Evolutionary conservation across 345 rosid genomes (phyloP).

Genomic region (Rhodamnia rubescens): DNA sequence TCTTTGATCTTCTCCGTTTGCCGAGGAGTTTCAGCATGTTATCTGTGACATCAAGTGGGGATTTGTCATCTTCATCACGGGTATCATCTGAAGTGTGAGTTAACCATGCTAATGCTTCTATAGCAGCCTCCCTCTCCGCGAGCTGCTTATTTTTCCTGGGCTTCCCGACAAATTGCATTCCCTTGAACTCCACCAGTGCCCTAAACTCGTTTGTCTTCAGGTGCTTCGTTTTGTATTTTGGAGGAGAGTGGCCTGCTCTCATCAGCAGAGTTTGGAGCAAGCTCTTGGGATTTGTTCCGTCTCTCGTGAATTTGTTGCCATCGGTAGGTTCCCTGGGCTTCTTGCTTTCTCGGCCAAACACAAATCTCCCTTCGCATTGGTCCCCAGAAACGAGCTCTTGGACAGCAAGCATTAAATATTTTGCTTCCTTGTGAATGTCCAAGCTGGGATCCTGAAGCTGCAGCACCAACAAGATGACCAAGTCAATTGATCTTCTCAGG

Average conservation of each 20-base stretch:
- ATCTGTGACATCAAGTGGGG: slow-evolving; percentile 75
- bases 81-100: slow-evolving; percentile 58
- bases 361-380: slow-evolving; percentile 93
- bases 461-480: neutral
- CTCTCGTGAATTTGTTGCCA: slow-evolving; percentile 48
- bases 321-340: slow-evolving; percentile 41
- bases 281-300: slow-evolving; percentile 91
- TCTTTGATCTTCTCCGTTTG: slow-evolving; percentile 49
- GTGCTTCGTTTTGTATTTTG: slow-evolving; percentile 90
- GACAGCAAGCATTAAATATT: slow-evolving; percentile 79
- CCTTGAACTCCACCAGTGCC: slow-evolving; percentile 90
- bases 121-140: slow-evolving; percentile 93
- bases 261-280: slow-evolving; percentile 82
- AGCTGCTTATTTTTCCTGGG: slow-evolving; percentile 87
- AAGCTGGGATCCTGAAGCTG: slow-evolving; percentile 71
- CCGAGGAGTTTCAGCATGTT: slow-evolving; percentile 96
- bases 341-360: slow-evolving; percentile 76
- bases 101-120: slow-evolving; percentile 95
- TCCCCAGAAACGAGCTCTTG: slow-evolving; percentile 90
- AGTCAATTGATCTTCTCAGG: neutral
- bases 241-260: slow-evolving; percentile 98
- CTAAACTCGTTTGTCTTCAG: slow-evolving; percentile 88
- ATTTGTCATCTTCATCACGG: slow-evolving; percentile 25
- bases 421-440: slow-evolving; percentile 85
- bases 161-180: slow-evolving; percentile 96